Percentiles rank a stretch among this genome's conserved stretches.
These are phyloP conservation scores for Erodium moschatum DNA, from an alignment of 441 rosid species.

Conservation along the genomic window DNA sequence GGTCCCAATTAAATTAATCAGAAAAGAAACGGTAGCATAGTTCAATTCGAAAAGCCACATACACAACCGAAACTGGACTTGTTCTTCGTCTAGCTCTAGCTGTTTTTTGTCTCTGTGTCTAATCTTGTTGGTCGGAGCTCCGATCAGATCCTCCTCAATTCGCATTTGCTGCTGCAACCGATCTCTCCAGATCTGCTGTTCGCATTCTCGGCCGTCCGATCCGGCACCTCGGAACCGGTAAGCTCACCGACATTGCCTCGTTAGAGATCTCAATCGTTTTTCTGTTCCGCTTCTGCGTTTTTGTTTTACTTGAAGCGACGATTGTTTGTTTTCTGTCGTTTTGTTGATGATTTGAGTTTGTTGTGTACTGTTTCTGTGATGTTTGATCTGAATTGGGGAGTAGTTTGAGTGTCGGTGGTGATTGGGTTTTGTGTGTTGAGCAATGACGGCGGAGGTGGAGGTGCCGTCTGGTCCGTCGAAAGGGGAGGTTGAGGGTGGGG, in stretches of 20 bases:
- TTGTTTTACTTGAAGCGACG: too few species aligned
- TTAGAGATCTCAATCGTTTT: too few species aligned
- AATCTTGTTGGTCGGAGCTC: too few species aligned
- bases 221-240: too few species aligned
- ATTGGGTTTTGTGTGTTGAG: background rate
- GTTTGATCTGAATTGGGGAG: background rate
- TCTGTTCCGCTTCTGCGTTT: too few species aligned
- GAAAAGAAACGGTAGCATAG: background rate
- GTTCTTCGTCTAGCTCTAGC: too few species aligned
- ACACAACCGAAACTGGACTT: background rate
- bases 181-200: background rate
- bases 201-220: too few species aligned
- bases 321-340: background rate
- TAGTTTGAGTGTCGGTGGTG: slow-evolving; percentile 20
- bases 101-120: too few species aligned
- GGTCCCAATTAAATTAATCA: background rate
- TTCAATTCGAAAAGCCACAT: slow-evolving; percentile 4
- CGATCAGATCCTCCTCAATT: background rate
- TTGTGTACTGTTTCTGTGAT: background rate
- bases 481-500: background rate
- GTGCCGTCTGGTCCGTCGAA: slow-evolving; percentile 25
- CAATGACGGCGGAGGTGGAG: slow-evolving; percentile 44
- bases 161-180: background rate
- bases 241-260: too few species aligned
- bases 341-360: background rate